Conservation (phyloP, 192 early-diverging fungal genomes). For the Gonapodya prolifera region DNA sequence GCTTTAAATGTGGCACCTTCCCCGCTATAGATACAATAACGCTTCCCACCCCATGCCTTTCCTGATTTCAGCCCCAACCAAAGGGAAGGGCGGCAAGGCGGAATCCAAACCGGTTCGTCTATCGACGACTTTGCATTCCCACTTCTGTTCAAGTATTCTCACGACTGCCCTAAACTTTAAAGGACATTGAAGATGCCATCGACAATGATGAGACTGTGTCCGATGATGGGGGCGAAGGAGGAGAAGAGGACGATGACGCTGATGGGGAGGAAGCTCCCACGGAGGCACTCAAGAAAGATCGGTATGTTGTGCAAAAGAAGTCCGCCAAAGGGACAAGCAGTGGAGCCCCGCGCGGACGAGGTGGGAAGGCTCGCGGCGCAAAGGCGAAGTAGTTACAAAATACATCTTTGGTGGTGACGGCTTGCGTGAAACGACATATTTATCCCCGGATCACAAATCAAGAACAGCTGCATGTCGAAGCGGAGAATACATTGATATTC, state of each 20-base stretch:
- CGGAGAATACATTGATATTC: no score
- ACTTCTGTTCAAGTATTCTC: not conserved
- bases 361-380: conserved; percentile 2
- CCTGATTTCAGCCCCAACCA: conserved; percentile 13
- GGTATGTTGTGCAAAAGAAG: not conserved
- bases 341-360: not conserved
- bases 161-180: not conserved
- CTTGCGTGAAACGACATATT: no score
- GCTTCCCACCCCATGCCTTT: conserved; percentile 46
- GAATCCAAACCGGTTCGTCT: conserved; percentile 5
- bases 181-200: conserved; percentile 6
- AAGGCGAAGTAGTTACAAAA: no score
- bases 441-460: no score
- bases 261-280: not conserved
- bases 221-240: conserved; percentile 1
- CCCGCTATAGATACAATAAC: conserved; percentile 44
- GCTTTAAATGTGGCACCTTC: conserved; percentile 14
- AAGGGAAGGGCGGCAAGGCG: not conserved
- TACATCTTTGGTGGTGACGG: no score
- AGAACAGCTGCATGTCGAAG: no score
- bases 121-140: not conserved
- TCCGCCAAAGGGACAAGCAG: not conserved
- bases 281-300: conserved; percentile 4
- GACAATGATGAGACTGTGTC: conserved; percentile 5
- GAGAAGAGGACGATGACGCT: not conserved